Percentiles rank a stretch among this genome's conserved stretches.
phyloP scores from a whole-genome alignment of 352 stramenopile genomes.

The Phytophthora ohioensis region DNA sequence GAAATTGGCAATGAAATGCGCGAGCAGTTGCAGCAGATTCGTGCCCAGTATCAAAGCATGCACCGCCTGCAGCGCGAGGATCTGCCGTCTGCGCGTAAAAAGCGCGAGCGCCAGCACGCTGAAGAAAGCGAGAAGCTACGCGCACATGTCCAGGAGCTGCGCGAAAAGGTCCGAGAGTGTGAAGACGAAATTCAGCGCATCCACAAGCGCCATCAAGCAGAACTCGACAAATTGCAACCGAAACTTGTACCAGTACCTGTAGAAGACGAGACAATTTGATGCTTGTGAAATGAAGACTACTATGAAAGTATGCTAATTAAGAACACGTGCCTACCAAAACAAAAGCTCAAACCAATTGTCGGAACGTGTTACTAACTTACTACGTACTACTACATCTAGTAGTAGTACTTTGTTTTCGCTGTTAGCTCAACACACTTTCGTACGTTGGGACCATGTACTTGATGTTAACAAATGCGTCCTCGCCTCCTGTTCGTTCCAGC shows the following conservation, averaged over 20 bases:
- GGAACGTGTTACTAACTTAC: no score
- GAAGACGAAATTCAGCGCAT: conserved; percentile 88
- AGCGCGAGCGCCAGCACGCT: conserved; percentile 45
- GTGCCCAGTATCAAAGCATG: conserved; percentile 59
- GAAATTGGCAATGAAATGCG: conserved; percentile 82
- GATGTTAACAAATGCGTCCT: conserved; percentile 94
- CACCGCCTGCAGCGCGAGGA: conserved; percentile 44
- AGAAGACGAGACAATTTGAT: conserved; percentile 34
- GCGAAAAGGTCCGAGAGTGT: conserved; percentile 75
- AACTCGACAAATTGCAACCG: conserved; percentile 45
- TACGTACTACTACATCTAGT: neutral
- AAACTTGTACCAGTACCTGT: conserved; percentile 32
- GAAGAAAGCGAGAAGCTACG: conserved; percentile 68
- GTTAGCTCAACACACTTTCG: conserved; percentile 57
- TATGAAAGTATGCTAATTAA: conserved; percentile 10
- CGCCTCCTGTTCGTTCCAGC: conserved; percentile 84
- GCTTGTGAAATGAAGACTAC: conserved; percentile 2
- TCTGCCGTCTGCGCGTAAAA: conserved; percentile 46
- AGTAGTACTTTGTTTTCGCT: conserved; percentile 8
- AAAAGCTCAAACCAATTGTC: no score
- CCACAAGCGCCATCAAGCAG: conserved; percentile 61
- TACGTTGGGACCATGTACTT: conserved; percentile 98
- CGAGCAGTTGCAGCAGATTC: conserved; percentile 72
- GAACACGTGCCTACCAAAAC: no score
- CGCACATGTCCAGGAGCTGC: conserved; percentile 65